These are phyloP conservation scores for Centella asiatica DNA, from an alignment of 129 eudicot genomes.

Conservation along the genomic window DNA sequence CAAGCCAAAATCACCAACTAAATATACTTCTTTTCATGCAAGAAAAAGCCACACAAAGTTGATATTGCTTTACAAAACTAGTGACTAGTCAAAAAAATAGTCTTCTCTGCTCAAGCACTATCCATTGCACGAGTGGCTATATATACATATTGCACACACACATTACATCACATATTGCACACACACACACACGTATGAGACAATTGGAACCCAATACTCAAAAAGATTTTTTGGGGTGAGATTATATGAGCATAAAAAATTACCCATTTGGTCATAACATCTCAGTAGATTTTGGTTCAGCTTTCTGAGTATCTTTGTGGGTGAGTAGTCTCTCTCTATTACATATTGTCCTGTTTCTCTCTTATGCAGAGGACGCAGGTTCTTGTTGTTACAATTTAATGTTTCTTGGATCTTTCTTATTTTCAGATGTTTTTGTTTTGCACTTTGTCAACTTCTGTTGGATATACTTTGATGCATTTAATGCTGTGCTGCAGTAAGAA, in stretches of 20 bases:
- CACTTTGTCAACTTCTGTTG: slow-evolving; percentile 37
- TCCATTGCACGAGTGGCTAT: not conserved
- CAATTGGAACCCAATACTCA: not conserved
- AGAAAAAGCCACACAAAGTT: slow-evolving; percentile 49
- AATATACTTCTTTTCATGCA: slow-evolving; percentile 63
- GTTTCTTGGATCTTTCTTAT: slow-evolving; percentile 35
- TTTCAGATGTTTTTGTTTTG: slow-evolving; percentile 20
- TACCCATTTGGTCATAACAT: slow-evolving; percentile 11
- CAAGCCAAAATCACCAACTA: slow-evolving; percentile 19
- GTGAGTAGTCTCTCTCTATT: slow-evolving; percentile 30
- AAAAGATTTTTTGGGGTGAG: not conserved
- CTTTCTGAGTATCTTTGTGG: slow-evolving; percentile 11
- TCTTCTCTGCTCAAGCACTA: slow-evolving; percentile 2
- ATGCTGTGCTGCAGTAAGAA: slow-evolving; percentile 19
- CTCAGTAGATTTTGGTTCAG: slow-evolving; percentile 12
- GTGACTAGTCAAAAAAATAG: slow-evolving; percentile 41
- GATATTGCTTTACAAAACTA: slow-evolving; percentile 30
- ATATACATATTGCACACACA: too few species aligned
- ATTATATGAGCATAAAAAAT: not conserved
- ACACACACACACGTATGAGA: too few species aligned
- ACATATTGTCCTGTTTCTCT: slow-evolving; percentile 18
- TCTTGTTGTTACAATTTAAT: slow-evolving; percentile 14
- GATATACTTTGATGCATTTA: slow-evolving; percentile 33
- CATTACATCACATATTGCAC: too few species aligned
- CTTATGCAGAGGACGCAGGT: slow-evolving; percentile 17